Percentiles rank a stretch among this genome's conserved stretches.
phyloP scores from a whole-genome alignment of 1,139 yeast genomes.

The Trichomonascaceae sp. region DNA sequence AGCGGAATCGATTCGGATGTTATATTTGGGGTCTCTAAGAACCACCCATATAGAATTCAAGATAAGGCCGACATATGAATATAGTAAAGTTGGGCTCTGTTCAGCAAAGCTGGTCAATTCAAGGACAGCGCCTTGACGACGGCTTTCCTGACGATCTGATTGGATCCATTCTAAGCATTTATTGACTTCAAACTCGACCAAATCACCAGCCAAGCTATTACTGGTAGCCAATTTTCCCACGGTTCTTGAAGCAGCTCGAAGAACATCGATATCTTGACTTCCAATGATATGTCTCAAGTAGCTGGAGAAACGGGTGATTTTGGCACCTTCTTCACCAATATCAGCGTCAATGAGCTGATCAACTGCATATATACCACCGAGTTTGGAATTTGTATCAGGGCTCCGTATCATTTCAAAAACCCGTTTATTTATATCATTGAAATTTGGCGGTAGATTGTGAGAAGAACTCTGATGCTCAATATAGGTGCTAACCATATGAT shows the following conservation, averaged over 20 bases:
- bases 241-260: constrained; percentile 80
- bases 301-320: constrained; percentile 85
- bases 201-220: constrained; percentile 81
- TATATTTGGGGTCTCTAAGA: constrained; percentile 66
- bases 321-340: constrained; percentile 69
- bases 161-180: constrained; percentile 89
- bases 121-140: constrained; percentile 87
- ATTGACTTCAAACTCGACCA: constrained; percentile 88
- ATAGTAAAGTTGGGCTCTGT: constrained; percentile 79
- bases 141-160: constrained; percentile 70
- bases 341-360: constrained; percentile 81
- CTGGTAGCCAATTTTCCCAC: constrained; percentile 85
- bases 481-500: constrained; percentile 48
- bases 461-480: constrained; percentile 1
- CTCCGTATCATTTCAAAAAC: constrained; percentile 82
- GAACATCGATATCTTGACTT: constrained; percentile 74
- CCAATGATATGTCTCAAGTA: constrained; percentile 77
- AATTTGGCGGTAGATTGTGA: constrained; percentile 55
- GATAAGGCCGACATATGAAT: constrained; percentile 70
- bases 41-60: constrained; percentile 86
- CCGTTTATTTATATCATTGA: constrained; percentile 79
- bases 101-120: constrained; percentile 79
- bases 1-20: constrained; percentile 80
- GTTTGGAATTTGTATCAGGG: constrained; percentile 60
- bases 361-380: constrained; percentile 90